Percentiles rank a stretch among this genome's conserved stretches.
phyloP scores from a whole-genome alignment of 768 basidiomycete genomes.

The Mycena chlorophos region DNA sequence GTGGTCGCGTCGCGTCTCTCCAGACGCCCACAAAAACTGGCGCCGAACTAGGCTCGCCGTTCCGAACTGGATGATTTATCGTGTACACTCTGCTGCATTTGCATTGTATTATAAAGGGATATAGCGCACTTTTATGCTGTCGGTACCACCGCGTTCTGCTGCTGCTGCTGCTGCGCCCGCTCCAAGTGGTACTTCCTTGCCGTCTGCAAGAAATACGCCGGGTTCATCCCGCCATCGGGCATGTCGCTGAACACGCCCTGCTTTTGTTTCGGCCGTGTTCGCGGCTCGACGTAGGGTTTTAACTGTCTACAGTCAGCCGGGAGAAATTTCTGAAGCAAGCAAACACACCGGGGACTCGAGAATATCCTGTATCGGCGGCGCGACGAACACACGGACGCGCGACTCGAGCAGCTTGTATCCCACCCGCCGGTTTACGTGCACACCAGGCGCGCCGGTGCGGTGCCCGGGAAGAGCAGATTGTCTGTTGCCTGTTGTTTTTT shows the following conservation, averaged over 20 bases:
- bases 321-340: background rate
- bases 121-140: background rate
- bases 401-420: conserved; percentile 83
- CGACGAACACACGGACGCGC: conserved; percentile 81
- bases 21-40: background rate
- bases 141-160: background rate
- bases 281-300: conserved; percentile 63
- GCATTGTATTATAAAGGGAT: background rate
- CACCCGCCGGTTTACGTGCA: conserved; percentile 75
- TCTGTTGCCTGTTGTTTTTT: conserved; percentile 63
- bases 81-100: background rate
- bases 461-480: conserved; percentile 82
- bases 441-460: conserved; percentile 86
- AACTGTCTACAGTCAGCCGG: conserved; percentile 42
- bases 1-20: conserved; percentile 4
- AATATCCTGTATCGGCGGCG: conserved; percentile 70
- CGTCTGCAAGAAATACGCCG: conserved; percentile 44
- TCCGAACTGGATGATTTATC: background rate
- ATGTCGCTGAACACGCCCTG: conserved; percentile 41
- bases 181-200: conserved; percentile 26
- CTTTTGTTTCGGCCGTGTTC: conserved; percentile 37
- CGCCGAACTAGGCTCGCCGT: background rate
- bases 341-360: conserved; percentile 52
- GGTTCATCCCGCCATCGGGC: conserved; percentile 41
- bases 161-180: background rate